Evolutionary conservation across 148 eudicot genomes (phyloP).

Genomic region (Bassia scoparia): DNA sequence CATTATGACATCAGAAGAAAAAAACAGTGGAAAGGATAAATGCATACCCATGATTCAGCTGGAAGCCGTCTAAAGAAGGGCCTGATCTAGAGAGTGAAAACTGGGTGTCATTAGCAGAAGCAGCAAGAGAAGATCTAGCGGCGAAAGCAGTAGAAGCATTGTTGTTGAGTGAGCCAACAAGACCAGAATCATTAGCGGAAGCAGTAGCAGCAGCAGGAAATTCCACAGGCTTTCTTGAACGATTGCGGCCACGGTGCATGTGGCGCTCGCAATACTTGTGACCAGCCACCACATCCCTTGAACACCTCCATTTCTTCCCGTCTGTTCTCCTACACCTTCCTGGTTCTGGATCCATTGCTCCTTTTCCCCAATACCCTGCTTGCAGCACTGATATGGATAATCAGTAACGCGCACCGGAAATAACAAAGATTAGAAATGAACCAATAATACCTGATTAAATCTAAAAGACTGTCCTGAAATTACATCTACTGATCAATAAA

Average conservation of each 20-base stretch:
- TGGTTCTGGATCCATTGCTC: constrained; percentile 87
- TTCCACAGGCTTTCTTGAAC: constrained; percentile 99
- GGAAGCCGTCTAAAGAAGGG: constrained; percentile 56
- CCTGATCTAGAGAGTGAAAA: constrained; percentile 43
- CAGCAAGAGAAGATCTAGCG: constrained; percentile 22
- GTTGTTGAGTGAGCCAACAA: constrained; percentile 11
- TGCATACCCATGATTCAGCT: constrained; percentile 56
- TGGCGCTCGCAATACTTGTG: constrained; percentile 97
- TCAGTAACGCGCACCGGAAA: neutral
- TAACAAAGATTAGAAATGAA: neutral
- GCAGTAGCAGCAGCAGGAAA: constrained; percentile 48
- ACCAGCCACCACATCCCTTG: constrained; percentile 77
- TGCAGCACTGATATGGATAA: constrained; percentile 42
- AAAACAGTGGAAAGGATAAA: neutral
- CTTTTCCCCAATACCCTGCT: constrained; percentile 86
- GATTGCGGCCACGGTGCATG: constrained; percentile 87
- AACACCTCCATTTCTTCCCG: constrained; percentile 98
- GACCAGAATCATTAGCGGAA: constrained; percentile 1
- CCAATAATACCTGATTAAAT: no score
- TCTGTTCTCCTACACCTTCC: constrained; percentile 92
- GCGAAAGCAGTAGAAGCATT: constrained; percentile 28
- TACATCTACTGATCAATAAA: neutral
- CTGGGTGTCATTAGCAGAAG: constrained; percentile 25
- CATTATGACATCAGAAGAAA: neutral
- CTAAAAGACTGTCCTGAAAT: no score